Conservation (phyloP, 1,284 basidiomycete species). For the Hortiboletus rubellus region DNA sequence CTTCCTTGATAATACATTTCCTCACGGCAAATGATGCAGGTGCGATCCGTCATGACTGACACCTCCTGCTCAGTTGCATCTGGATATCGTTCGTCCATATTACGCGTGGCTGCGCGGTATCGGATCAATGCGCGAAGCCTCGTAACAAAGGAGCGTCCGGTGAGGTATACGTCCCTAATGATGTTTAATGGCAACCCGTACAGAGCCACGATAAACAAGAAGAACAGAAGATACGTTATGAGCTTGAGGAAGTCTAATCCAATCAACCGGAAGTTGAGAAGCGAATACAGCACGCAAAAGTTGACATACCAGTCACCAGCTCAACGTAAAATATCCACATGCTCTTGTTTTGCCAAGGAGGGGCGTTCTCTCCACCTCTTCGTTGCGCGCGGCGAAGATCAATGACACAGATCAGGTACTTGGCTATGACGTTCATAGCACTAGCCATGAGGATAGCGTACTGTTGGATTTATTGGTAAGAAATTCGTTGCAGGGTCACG, state of each 20-base stretch:
- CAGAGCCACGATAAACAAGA: conserved; percentile 87
- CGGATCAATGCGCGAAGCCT: conserved; percentile 86
- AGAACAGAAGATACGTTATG: conserved; percentile 90
- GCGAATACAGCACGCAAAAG: conserved; percentile 25
- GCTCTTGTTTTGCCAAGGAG: conserved; percentile 97
- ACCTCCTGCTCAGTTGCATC: conserved; percentile 91
- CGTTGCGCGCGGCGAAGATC: conserved; percentile 77
- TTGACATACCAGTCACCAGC: conserved; percentile 72
- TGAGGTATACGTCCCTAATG: conserved; percentile 95
- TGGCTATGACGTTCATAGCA: conserved; percentile 74
- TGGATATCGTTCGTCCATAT: conserved; percentile 97
- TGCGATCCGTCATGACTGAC: conserved; percentile 77
- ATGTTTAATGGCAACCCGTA: conserved; percentile 98
- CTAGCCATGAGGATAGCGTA: conserved; percentile 90
- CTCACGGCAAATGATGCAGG: conserved; percentile 99
- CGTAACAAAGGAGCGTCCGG: conserved; percentile 86
- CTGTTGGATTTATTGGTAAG: conserved; percentile 41
- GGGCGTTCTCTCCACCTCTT: conserved; percentile 82
- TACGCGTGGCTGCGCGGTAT: conserved; percentile 91
- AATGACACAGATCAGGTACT: conserved; percentile 83
- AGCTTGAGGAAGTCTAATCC: conserved; percentile 87
- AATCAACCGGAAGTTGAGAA: conserved; percentile 1
- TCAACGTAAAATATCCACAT: conserved; percentile 98
- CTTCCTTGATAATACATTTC: conserved; percentile 72
- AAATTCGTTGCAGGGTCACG: background rate